Conservation (phyloP, 1,139 yeast genomes). For the Saccharomyces hybrid region DNA sequence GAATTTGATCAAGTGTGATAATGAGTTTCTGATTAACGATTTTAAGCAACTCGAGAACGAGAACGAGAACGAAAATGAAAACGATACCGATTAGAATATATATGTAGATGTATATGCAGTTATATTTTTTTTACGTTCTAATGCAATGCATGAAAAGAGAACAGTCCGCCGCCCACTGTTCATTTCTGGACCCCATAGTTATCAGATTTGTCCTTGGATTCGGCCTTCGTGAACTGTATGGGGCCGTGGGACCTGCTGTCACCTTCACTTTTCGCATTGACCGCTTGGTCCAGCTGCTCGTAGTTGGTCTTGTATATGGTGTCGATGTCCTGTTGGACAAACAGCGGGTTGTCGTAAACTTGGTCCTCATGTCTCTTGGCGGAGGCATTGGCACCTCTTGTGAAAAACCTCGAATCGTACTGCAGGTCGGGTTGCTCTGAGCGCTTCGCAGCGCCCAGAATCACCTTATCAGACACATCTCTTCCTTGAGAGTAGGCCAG, state of each 20-base stretch:
- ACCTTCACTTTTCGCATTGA: conserved; percentile 31
- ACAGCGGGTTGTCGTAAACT: conserved; percentile 50
- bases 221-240: conserved; percentile 45
- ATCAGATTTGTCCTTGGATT: conserved; percentile 18
- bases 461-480: conserved; percentile 49
- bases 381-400: conserved; percentile 38
- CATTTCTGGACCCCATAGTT: conserved; percentile 23
- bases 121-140: background rate
- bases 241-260: conserved; percentile 37
- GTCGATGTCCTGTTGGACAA: conserved; percentile 45
- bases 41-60: conserved; percentile 13
- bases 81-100: background rate
- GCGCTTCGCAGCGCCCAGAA: conserved; percentile 44
- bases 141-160: background rate
- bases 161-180: background rate
- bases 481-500: conserved; percentile 42
- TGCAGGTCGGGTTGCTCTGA: conserved; percentile 35
- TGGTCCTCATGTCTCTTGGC: conserved; percentile 41
- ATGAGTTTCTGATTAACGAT: conserved; percentile 7
- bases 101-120: background rate
- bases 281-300: conserved; percentile 21
- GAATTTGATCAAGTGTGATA: conserved; percentile 18
- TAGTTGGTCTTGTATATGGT: conserved; percentile 40
- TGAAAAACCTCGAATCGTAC: conserved; percentile 50
- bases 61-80: conserved; percentile 7